Evolutionary conservation across 352 stramenopile species (phyloP).

Genomic region (Globisporangium okanoganense): DNA sequence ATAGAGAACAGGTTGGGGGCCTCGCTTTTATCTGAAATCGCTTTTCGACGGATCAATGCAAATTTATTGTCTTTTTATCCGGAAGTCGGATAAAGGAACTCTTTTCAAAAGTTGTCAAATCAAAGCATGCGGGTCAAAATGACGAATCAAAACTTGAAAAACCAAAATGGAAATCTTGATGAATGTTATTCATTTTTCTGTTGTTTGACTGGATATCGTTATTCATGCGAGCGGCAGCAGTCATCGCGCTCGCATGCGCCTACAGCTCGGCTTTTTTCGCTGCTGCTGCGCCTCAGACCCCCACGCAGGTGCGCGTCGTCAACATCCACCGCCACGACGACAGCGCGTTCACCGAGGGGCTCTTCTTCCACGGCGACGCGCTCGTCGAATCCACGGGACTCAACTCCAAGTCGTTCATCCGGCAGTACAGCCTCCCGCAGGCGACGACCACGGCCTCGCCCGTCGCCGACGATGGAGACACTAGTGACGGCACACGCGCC

Average conservation of each 20-base stretch:
- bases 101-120: background rate
- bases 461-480: background rate
- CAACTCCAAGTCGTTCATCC: conserved; percentile 59
- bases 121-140: background rate
- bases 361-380: conserved; percentile 55
- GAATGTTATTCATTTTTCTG: no score
- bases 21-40: no score
- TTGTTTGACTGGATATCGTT: no score
- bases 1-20: no score
- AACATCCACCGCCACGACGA: conserved; percentile 65
- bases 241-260: conserved; percentile 1
- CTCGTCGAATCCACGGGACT: conserved; percentile 80
- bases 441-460: background rate
- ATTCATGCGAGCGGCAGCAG: background rate
- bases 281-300: conserved; percentile 9
- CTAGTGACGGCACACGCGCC: background rate
- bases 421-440: conserved; percentile 43
- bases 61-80: background rate
- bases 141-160: no score
- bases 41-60: no score
- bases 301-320: conserved; percentile 51
- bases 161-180: no score
- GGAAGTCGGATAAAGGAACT: background rate
- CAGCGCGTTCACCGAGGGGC: conserved; percentile 66
- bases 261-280: background rate